A percentile compares a stretch with the other conserved stretches of the same genome.
Conservation (phyloP, 306 rosid genomes). For the Gillenia trifoliata region DNA sequence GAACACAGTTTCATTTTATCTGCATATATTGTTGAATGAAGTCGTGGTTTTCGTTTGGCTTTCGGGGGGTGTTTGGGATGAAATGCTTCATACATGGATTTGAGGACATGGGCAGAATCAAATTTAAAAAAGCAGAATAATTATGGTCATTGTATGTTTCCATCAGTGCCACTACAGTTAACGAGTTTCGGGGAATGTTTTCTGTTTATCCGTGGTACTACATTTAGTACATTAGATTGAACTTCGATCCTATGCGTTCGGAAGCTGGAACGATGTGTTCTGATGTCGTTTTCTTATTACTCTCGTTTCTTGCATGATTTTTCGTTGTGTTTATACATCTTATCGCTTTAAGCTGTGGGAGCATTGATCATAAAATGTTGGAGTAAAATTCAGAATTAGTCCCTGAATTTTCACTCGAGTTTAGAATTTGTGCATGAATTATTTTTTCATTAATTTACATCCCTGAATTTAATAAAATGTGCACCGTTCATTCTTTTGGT, state of each 20-base stretch:
- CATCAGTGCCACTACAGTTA: background rate
- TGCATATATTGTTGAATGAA: constrained; percentile 24
- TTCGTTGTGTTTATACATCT: background rate
- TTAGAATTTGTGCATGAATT: too few species aligned
- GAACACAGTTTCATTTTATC: constrained; percentile 26
- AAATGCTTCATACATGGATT: constrained; percentile 17
- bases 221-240: background rate
- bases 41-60: constrained; percentile 23
- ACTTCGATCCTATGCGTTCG: background rate
- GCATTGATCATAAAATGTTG: too few species aligned
- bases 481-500: too few species aligned
- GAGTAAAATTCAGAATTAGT: too few species aligned
- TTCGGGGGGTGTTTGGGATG: constrained; percentile 26
- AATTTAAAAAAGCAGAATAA: constrained; percentile 10
- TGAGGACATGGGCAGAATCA: constrained; percentile 14
- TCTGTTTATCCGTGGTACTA: background rate
- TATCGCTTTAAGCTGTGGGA: background rate
- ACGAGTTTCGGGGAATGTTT: background rate
- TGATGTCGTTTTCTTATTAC: too few species aligned
- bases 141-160: background rate
- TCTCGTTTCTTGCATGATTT: too few species aligned
- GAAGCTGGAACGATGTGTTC: too few species aligned
- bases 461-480: too few species aligned
- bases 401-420: too few species aligned
- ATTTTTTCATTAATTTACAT: too few species aligned